Evolutionary conservation across 2,329 filamentous ascomycete genomes (phyloP), one percentile per base, ranked within the genome.

Genomic region (Incumbomyces delicatus): DNA sequence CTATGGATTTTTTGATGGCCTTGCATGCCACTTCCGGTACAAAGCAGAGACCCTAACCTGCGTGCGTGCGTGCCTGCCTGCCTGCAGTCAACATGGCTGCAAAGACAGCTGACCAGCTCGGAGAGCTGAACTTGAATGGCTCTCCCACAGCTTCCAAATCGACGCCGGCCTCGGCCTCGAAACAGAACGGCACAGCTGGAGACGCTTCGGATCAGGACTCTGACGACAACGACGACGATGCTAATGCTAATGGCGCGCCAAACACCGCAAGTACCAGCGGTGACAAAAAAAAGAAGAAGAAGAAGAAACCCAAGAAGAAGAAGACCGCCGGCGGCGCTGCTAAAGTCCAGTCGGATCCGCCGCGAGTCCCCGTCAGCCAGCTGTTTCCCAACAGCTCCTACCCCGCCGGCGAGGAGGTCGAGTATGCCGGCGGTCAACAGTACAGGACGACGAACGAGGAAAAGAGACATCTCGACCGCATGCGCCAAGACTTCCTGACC

Each of bases 371-470:
- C 35, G 66, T 94, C 31, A 80, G 83, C 30, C 78, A 81, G 56
- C 73, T 94, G 36, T 92, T 87, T 69, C 78, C 83, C 44, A 78
- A 78, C 63, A 74, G 78, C 59, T 71, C 72, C 55, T 94, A 87
- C 63, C 87, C 86, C 41, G 76, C 79, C 58, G 87, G 87, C 54
- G 78, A 92, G 66, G 83, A 87, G 62, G 77, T 80, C 56, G 82
- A 88, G 55, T 94, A 94, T 66, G 66, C 72, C 51, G 74, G 87
- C 60, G 85, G 90, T 57, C 92, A 92, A 63, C 66, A 75, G 34
- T 86, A 81, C 64, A 80, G 87, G 48, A 92, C 84, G 2, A 94
- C 87, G 11, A 80, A 74, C 63, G 87, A 90, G 65, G 87, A 94
- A 72, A 88, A 89, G 70, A 78, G 86, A 44, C 80, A 90, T 60